Evolutionary conservation across 371 early-diverging fungal genomes (phyloP).

Genomic region (Rhizopus delemar): DNA sequence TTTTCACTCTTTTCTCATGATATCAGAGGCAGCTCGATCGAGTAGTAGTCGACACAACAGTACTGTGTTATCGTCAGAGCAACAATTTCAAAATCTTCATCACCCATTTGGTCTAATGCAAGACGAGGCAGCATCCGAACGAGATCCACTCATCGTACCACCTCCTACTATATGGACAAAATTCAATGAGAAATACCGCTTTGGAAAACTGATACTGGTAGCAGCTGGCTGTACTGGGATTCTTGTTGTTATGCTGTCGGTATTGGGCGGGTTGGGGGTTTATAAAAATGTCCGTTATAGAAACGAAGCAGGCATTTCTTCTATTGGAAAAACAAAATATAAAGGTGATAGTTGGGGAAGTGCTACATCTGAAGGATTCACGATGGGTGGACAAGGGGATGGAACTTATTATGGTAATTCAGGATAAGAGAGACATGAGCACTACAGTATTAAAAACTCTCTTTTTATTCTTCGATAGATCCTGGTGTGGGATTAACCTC

Average conservation of each 20-base stretch:
- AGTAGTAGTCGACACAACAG: neutral
- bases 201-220: conserved; percentile 33
- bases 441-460: neutral
- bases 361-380: conserved; percentile 29
- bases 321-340: conserved; percentile 40
- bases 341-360: conserved; percentile 45
- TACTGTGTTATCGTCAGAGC: neutral
- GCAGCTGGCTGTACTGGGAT: conserved; percentile 27
- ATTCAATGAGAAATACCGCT: conserved; percentile 31
- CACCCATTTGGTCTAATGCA: conserved; percentile 21
- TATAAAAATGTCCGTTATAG: conserved; percentile 37
- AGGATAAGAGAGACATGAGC: neutral
- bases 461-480: conserved; percentile 23
- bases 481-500: conserved; percentile 47
- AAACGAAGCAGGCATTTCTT: conserved; percentile 25
- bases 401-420: conserved; percentile 49
- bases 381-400: conserved; percentile 45
- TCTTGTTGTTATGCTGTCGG: conserved; percentile 36
- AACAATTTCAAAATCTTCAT: neutral
- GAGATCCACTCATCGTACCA: conserved; percentile 24
- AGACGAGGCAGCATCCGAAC: conserved; percentile 19
- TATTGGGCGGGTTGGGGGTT: conserved; percentile 37
- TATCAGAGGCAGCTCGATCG: neutral
- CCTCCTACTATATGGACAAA: conserved; percentile 44
- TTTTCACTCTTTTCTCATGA: neutral